phyloP scores from a whole-genome alignment of 2,329 filamentous ascomycete species.

The Aureobasidium sp. region DNA sequence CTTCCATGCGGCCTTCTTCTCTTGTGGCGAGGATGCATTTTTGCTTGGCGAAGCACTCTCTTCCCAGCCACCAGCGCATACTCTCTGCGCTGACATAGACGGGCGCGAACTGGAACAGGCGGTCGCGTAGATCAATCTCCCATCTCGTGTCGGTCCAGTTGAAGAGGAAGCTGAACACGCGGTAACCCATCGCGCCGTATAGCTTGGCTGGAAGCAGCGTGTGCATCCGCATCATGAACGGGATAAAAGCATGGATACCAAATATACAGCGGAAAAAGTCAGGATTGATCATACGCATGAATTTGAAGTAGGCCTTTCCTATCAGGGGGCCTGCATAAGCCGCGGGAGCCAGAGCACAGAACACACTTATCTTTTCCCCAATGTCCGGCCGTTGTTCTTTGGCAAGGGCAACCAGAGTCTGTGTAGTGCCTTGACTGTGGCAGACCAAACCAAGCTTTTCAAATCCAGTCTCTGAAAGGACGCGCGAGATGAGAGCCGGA shows the following conservation, averaged over 20 bases:
- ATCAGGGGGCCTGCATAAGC: slow-evolving; percentile 84
- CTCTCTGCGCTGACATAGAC: slow-evolving; percentile 84
- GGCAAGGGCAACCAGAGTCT: slow-evolving; percentile 79
- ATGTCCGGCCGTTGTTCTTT: slow-evolving; percentile 85
- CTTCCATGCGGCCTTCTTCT: slow-evolving; percentile 59
- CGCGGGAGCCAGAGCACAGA: slow-evolving; percentile 84
- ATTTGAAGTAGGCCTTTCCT: slow-evolving; percentile 82
- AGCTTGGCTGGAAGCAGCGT: slow-evolving; percentile 54
- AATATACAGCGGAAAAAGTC: slow-evolving; percentile 73
- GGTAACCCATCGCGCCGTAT: slow-evolving; percentile 79
- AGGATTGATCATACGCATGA: slow-evolving; percentile 76
- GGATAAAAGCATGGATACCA: slow-evolving; percentile 89
- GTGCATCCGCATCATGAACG: slow-evolving; percentile 86
- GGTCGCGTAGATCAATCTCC: slow-evolving; percentile 70
- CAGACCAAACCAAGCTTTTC: slow-evolving; percentile 74
- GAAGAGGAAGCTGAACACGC: slow-evolving; percentile 84
- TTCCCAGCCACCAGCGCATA: slow-evolving; percentile 93
- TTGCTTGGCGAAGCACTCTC: slow-evolving; percentile 76
- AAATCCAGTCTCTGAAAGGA: slow-evolving; percentile 76
- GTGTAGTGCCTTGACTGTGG: slow-evolving; percentile 86
- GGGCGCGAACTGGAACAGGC: slow-evolving; percentile 88
- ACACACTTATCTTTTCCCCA: slow-evolving; percentile 75
- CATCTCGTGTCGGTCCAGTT: slow-evolving; percentile 78
- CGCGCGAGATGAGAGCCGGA: slow-evolving; percentile 69
- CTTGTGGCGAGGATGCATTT: slow-evolving; percentile 80